Percentiles rank a stretch among this genome's conserved stretches.
Conservation (phyloP, 2,329 filamentous ascomycete genomes). For the Ceratocystis smalleyi region DNA sequence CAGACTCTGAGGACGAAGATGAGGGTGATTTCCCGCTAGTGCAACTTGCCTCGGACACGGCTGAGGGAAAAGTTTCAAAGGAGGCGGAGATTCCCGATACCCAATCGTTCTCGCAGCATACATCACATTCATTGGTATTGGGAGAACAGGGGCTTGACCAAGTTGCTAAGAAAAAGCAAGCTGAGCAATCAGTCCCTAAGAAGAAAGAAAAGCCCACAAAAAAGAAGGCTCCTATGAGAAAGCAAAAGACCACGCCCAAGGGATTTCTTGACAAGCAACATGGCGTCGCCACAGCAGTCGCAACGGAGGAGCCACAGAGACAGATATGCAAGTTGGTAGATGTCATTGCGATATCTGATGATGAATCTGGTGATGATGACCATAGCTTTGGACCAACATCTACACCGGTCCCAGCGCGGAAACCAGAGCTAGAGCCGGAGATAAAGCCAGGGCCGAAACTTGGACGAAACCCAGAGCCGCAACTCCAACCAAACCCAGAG, state of each 20-base stretch:
- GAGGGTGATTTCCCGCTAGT: constrained; percentile 1
- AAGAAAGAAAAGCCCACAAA: not conserved
- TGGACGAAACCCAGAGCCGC: not conserved
- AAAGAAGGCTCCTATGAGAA: constrained; percentile 1
- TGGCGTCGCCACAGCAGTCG: not conserved
- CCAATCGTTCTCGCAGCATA: constrained; percentile 19
- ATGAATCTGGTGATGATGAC: constrained; percentile 1
- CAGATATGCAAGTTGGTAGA: not conserved
- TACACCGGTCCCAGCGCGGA: not conserved
- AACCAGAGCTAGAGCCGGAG: not conserved
- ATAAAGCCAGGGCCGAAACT: not conserved
- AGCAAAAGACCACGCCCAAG: constrained; percentile 9
- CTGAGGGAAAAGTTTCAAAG: not conserved
- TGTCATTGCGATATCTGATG: not conserved
- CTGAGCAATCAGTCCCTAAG: not conserved
- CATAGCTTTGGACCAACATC: not conserved
- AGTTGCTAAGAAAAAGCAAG: not conserved
- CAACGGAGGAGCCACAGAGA: not conserved
- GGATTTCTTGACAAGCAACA: not conserved
- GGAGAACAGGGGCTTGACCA: not conserved
- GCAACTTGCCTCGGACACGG: not conserved
- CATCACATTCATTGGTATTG: not conserved
- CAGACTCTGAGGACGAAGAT: constrained; percentile 14
- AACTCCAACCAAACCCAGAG: not conserved
- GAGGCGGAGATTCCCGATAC: constrained; percentile 17